Evolutionary conservation across 2,329 filamentous ascomycete species (phyloP), one percentile per base, ranked within the genome.

Genomic region (Scortechinia acanthostroma): DNA sequence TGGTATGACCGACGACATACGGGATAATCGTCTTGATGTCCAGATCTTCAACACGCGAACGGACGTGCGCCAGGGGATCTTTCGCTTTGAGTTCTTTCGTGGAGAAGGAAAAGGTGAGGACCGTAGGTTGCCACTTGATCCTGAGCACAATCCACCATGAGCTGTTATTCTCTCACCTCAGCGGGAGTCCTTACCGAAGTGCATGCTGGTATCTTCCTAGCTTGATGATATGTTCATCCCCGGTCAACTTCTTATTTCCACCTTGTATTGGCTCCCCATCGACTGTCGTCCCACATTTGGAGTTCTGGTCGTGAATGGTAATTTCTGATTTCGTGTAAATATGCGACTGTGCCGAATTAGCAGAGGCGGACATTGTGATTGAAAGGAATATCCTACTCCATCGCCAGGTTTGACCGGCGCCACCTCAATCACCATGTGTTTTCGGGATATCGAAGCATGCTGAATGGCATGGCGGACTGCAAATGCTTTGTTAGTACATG

Each of bases 11-110:
- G 22, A 70, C 60, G 2, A 78, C 49, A 52, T 78, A 83, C 2
- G 77, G 73, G 19, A 68, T 63, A 17, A 73, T 62, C 1, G 75
- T 71, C 55, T 83, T 83, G 53, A 83, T 72, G 52, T 81, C 80
- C 22, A 80, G 60, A 2, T 69, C 61, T 53, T 79, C 76, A 5
- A 83, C 62, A 33, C 67, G 65, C n/a, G 63, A 60, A 46, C 70
- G 68, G 43, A 72, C 63, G 21, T 60, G 55, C 15, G 59, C 60
- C 13, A 79, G 56, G 5, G 70, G 65, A 54, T 70, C 73, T 57
- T 58, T 64, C 22, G 61, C 60, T 51, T 71, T 76, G 50, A 64
- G 58, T 44, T 71, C 68, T 50, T 70, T 71, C 40, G 71, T 66
- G 21, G 72, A 68, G 25, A 72, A 68, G 17, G 73, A 74, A 54